A percentile compares a stretch with the other conserved stretches of the same genome.
phyloP scores from a whole-genome alignment of 352 stramenopile genomes.

The Saprolegnia parasitica region DNA sequence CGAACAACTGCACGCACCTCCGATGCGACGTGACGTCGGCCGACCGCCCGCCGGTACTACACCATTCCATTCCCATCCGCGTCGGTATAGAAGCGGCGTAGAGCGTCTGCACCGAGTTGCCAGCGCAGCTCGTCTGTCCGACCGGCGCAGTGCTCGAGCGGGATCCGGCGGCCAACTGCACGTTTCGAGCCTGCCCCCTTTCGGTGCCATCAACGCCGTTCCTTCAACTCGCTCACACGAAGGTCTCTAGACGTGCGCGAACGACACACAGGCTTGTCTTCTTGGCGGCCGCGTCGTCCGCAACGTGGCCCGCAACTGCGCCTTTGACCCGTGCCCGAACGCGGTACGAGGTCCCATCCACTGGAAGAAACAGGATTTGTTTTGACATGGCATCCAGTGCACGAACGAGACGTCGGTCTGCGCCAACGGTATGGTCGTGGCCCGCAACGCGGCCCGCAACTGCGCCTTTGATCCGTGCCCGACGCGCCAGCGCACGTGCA shows the following conservation, averaged over 20 bases:
- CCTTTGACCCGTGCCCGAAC: constrained; percentile 12
- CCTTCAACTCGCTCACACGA: not conserved
- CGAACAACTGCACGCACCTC: constrained; percentile 1
- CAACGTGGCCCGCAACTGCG: constrained; percentile 12
- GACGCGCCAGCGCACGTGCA: not conserved
- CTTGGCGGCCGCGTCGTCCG: not conserved
- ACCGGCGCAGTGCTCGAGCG: constrained; percentile 1
- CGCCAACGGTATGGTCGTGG: not conserved
- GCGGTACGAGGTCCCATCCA: too few relatives aligned
- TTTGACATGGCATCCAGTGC: not conserved
- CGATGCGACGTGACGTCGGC: not conserved
- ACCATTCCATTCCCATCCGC: not conserved
- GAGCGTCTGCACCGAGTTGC: not conserved
- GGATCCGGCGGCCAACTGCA: constrained; percentile 11
- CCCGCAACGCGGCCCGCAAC: constrained; percentile 11
- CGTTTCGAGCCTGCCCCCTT: not conserved
- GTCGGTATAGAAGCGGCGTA: too few relatives aligned
- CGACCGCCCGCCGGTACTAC: not conserved
- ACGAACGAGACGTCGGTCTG: not conserved
- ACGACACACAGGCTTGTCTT: constrained; percentile 1
- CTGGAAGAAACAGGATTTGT: too few relatives aligned
- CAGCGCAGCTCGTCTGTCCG: not conserved
- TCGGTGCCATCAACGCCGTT: not conserved
- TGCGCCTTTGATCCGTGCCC: constrained; percentile 22
- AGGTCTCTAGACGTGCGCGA: not conserved